Evolutionary conservation across 441 rosid genomes (phyloP).

Genomic region (Adansonia gregorii): DNA sequence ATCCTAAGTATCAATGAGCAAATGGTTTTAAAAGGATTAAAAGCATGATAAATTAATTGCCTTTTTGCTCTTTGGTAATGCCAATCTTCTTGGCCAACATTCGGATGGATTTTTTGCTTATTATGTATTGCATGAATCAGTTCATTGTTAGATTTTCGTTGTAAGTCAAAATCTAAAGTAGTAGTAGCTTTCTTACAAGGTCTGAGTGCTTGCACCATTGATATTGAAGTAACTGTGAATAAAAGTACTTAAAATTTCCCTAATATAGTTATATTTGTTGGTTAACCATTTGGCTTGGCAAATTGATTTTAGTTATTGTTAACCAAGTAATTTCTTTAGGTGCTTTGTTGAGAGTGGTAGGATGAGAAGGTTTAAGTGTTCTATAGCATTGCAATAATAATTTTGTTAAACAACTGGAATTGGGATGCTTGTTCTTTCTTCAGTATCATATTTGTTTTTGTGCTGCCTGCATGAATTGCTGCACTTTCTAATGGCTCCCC

Average conservation of each 20-base stretch:
- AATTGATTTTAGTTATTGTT: neutral
- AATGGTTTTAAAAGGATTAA: neutral
- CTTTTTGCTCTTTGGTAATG: neutral
- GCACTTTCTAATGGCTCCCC: neutral
- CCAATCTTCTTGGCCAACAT: neutral
- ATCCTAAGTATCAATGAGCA: neutral
- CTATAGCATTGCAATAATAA: neutral
- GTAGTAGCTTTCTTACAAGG: neutral
- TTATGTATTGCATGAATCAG: neutral
- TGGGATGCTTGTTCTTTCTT: neutral
- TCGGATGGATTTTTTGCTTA: neutral
- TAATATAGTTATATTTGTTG: neutral
- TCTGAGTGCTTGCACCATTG: neutral
- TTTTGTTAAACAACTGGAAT: neutral
- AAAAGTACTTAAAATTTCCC: neutral
- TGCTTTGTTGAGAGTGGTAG: conserved; percentile 7
- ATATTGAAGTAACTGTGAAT: neutral
- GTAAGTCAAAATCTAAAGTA: neutral
- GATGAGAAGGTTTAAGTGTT: neutral
- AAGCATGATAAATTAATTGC: neutral
- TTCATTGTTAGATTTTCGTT: neutral
- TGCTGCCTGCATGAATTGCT: neutral
- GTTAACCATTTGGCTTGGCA: neutral
- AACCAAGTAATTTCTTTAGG: neutral
- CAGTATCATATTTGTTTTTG: conserved; percentile 4